Evolutionary conservation across 1,139 yeast species (phyloP), one percentile per base, ranked within the genome.

Genomic region (Magnusiomyces suaveolens): DNA sequence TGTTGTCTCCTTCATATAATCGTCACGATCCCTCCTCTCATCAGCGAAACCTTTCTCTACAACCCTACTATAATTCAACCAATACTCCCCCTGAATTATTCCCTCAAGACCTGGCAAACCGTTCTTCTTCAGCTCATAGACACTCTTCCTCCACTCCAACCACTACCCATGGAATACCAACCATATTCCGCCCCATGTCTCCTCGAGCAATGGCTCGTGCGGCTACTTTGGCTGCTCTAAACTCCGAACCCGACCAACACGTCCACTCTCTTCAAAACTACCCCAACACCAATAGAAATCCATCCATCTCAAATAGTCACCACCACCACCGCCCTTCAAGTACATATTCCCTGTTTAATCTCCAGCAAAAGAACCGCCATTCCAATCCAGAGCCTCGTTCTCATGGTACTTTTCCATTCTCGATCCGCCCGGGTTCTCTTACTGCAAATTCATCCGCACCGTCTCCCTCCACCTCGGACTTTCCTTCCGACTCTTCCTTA

Each of bases 11-110:
- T 12, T 38, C 21, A 18, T 33, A 32, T 33, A 32, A 33, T n/a
- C 50, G 26, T 10, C 2, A n/a, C 33, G 14, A 39, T 4, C 26
- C 36, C 14, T 43, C 44, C 26, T 8, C 12, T 6, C 58, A 56
- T 25, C 53, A 50, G 16, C 48, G 56, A 16, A 50, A 51, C 25
- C 33, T 48, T 23, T 56, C 58, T 1, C 36, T 56, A 10, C 58
- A 56, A 23, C 54, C 58, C 8, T 56, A 56, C 41, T 51, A 48
- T 49, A 51, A 56, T 29, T 46, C 56, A 12, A 18, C 1, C 3
- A 33, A n/a, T 12, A 12, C 6, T 6, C 12, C 36, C 36, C 36
- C 36, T 29, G 36, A 29, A 29, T 8, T 29, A 14, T 10, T 18
- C 6, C n/a, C 43, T 16, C 43, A 12, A 10, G 20, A 10, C 6